These are phyloP conservation scores for Boletus vermiculosoides DNA, from an alignment of 768 basidiomycete genomes.

Conservation along the genomic window DNA sequence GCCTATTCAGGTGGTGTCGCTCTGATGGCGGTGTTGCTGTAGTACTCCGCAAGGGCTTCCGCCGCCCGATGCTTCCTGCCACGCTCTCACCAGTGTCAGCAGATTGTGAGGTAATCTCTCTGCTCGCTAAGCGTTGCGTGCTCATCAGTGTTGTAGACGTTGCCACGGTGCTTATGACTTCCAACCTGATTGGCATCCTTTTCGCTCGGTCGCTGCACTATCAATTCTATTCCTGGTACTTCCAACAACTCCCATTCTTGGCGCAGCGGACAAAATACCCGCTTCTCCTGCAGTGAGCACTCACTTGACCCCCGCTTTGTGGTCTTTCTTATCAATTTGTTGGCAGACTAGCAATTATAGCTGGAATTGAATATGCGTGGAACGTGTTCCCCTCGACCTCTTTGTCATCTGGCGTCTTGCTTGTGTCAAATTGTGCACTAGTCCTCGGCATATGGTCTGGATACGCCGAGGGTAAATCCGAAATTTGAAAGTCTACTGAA, in stretches of 20 bases:
- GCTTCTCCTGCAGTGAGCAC: slow-evolving; percentile 54
- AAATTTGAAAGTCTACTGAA: slow-evolving; percentile 1
- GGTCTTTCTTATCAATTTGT: background rate
- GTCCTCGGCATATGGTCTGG: slow-evolving; percentile 57
- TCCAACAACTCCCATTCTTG: slow-evolving; percentile 83
- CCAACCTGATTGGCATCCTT: slow-evolving; percentile 87
- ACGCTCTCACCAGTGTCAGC: slow-evolving; percentile 46
- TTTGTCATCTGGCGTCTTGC: slow-evolving; percentile 57
- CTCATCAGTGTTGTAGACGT: slow-evolving; percentile 52
- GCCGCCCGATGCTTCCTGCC: slow-evolving; percentile 50
- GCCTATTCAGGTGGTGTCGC: slow-evolving; percentile 72
- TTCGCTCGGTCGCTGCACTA: slow-evolving; percentile 96
- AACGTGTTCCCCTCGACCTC: slow-evolving; percentile 81
- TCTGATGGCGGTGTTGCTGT: slow-evolving; percentile 62
- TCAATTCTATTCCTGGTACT: slow-evolving; percentile 99
- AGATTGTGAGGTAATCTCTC: slow-evolving; percentile 53
- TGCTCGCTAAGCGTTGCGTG: slow-evolving; percentile 1
- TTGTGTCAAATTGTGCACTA: slow-evolving; percentile 50
- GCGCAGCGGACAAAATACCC: slow-evolving; percentile 73
- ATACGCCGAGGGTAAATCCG: slow-evolving; percentile 38
- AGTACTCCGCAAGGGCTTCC: slow-evolving; percentile 56
- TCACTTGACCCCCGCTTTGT: background rate
- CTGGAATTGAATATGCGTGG: slow-evolving; percentile 81
- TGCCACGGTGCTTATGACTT: slow-evolving; percentile 81
- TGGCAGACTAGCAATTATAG: slow-evolving; percentile 56